A percentile compares a stretch with the other conserved stretches of the same genome.
Conservation (phyloP, 495 filamentous ascomycete species). For the Neurospora sp. region DNA sequence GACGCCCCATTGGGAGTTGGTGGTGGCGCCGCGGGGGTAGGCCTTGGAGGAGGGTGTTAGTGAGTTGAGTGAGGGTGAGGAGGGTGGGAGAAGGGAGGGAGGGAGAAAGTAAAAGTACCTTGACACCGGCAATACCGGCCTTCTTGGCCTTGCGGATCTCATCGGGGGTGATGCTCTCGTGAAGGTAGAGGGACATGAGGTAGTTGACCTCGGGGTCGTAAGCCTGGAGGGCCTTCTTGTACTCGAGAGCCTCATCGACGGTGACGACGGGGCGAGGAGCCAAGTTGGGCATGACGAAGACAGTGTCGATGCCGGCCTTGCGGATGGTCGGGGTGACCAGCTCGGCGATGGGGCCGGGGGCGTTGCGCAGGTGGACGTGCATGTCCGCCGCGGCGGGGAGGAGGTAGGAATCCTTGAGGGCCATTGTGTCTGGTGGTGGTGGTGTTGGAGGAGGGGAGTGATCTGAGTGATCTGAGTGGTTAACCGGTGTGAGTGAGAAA, state of each 20-base stretch:
- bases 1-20: conserved; percentile 76
- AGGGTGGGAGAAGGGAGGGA: background rate
- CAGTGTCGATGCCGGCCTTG: conserved; percentile 57
- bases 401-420: conserved; percentile 36
- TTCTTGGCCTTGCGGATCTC: conserved; percentile 63
- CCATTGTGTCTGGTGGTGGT: conserved; percentile 17
- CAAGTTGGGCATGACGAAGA: conserved; percentile 53
- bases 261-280: conserved; percentile 59
- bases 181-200: conserved; percentile 82
- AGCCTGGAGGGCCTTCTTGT: conserved; percentile 53
- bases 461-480: background rate
- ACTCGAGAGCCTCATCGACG: conserved; percentile 64
- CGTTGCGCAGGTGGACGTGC: conserved; percentile 61
- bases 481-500: background rate
- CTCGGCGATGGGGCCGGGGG: conserved; percentile 60
- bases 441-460: background rate
- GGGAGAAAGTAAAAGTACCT: conserved; percentile 41
- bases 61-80: background rate
- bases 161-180: conserved; percentile 61
- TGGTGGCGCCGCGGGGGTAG: conserved; percentile 52
- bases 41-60: background rate
- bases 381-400: conserved; percentile 59
- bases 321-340: conserved; percentile 68
- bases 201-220: conserved; percentile 66
- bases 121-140: conserved; percentile 56